Conservation (phyloP, 768 basidiomycete genomes). For the Neoboletus brunneissimus region DNA sequence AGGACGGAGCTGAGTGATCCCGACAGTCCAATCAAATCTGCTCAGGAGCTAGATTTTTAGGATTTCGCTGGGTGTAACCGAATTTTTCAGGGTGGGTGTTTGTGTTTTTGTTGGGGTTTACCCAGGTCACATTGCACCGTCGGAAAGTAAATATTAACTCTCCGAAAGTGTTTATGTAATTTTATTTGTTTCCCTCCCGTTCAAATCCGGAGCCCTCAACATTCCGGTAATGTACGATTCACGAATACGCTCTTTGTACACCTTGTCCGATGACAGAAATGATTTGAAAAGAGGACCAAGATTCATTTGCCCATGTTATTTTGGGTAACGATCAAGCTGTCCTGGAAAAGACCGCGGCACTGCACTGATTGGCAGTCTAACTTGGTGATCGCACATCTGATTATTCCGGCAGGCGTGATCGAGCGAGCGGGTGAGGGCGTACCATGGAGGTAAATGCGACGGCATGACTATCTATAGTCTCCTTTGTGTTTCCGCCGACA, state of each 20-base stretch:
- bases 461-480: background rate
- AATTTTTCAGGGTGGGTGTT: conserved; percentile 31
- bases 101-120: conserved; percentile 29
- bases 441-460: background rate
- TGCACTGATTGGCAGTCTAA: too few species aligned
- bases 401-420: too few species aligned
- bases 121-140: conserved; percentile 23
- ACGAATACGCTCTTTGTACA: background rate
- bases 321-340: background rate
- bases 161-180: conserved; percentile 24
- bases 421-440: too few species aligned
- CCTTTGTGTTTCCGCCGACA: background rate
- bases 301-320: background rate
- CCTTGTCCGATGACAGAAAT: background rate
- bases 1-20: conserved; percentile 1
- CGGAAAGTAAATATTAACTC: conserved; percentile 26
- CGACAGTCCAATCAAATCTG: conserved; percentile 20
- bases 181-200: too few species aligned
- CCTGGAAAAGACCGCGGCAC: background rate
- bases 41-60: conserved; percentile 21
- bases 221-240: background rate
- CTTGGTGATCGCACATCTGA: too few species aligned
- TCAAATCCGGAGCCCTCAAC: too few species aligned
- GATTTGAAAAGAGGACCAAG: background rate
- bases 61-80: conserved; percentile 32